phyloP scores from a whole-genome alignment of 2,329 filamentous ascomycete species.

The Fusarium sp. region DNA sequence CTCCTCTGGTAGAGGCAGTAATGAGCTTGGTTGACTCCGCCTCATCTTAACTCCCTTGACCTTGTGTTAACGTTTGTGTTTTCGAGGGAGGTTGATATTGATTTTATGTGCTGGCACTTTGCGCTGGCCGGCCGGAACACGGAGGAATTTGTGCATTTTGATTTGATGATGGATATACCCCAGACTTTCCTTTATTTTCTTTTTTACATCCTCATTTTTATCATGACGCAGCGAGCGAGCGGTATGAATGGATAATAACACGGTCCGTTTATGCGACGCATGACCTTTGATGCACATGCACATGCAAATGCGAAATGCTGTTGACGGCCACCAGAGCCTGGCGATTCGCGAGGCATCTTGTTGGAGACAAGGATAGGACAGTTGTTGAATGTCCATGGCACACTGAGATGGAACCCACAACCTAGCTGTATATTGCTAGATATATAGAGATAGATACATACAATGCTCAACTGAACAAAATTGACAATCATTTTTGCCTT shows the following conservation, averaged over 20 bases:
- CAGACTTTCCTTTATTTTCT: constrained; percentile 41
- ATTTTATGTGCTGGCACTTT: constrained; percentile 27
- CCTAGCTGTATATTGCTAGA: constrained; percentile 11
- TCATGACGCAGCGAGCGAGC: constrained; percentile 36
- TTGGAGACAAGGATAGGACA: constrained; percentile 20
- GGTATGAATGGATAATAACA: constrained; percentile 25
- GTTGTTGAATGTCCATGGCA: constrained; percentile 12
- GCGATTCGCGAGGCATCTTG: constrained; percentile 13
- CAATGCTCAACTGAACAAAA: constrained; percentile 36
- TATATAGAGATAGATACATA: constrained; percentile 14
- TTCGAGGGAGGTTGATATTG: constrained; percentile 11
- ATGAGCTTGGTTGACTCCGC: constrained; percentile 30
- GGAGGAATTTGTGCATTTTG: constrained; percentile 42
- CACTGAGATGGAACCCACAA: not conserved
- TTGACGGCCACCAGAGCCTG: constrained; percentile 22
- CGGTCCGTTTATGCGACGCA: constrained; percentile 22
- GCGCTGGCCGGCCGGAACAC: constrained; percentile 34
- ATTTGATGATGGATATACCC: constrained; percentile 54
- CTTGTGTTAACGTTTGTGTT: not conserved
- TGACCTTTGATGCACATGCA: constrained; percentile 10
- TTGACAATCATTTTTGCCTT: constrained; percentile 4
- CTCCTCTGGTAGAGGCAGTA: constrained; percentile 33
- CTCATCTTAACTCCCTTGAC: constrained; percentile 25
- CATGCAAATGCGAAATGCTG: not conserved
- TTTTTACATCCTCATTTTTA: constrained; percentile 26